These are phyloP conservation scores for Apiotrichum veenhuisii DNA, from an alignment of 1,284 basidiomycete genomes.

Conservation along the genomic window DNA sequence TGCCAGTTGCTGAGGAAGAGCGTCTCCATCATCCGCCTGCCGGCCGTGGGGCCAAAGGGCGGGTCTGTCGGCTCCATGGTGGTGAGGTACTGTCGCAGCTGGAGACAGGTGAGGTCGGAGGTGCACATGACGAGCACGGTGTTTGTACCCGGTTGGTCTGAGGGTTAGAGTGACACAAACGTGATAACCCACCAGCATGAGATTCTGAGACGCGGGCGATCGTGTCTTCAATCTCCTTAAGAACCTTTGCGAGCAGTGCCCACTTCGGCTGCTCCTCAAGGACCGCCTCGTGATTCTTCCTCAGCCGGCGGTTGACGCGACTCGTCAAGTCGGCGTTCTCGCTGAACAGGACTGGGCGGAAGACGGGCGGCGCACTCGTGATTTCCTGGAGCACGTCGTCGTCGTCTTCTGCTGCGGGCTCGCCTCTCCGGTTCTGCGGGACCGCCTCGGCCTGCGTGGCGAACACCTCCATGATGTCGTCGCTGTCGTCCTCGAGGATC, in stretches of 20 bases:
- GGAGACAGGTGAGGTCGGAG: conserved; percentile 68
- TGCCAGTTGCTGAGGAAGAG: conserved; percentile 47
- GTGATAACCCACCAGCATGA: conserved; percentile 34
- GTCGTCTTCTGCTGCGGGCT: conserved; percentile 53
- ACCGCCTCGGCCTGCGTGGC: conserved; percentile 42
- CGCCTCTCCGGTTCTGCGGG: conserved; percentile 12
- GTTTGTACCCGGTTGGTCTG: conserved; percentile 64
- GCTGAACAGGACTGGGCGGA: conserved; percentile 33
- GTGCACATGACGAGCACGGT: conserved; percentile 85
- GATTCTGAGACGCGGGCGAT: conserved; percentile 52
- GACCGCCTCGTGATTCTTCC: conserved; percentile 74
- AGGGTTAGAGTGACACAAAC: background rate
- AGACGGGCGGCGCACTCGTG: conserved; percentile 31
- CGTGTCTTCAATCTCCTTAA: conserved; percentile 89
- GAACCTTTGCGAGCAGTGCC: conserved; percentile 74
- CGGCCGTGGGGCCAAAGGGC: conserved; percentile 51
- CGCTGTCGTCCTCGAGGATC: conserved; percentile 30
- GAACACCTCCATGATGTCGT: conserved; percentile 43
- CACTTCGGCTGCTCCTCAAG: conserved; percentile 96
- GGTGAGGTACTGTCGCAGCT: conserved; percentile 73
- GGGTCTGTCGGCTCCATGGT: conserved; percentile 60
- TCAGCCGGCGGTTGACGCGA: conserved; percentile 59
- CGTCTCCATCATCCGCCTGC: conserved; percentile 68
- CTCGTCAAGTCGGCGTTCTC: conserved; percentile 31
- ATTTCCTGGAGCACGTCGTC: conserved; percentile 66